Percentiles rank a stretch among this genome's conserved stretches.
Conservation (phyloP, 257 asterid species). For the Nicotiana tomentosiformis region DNA sequence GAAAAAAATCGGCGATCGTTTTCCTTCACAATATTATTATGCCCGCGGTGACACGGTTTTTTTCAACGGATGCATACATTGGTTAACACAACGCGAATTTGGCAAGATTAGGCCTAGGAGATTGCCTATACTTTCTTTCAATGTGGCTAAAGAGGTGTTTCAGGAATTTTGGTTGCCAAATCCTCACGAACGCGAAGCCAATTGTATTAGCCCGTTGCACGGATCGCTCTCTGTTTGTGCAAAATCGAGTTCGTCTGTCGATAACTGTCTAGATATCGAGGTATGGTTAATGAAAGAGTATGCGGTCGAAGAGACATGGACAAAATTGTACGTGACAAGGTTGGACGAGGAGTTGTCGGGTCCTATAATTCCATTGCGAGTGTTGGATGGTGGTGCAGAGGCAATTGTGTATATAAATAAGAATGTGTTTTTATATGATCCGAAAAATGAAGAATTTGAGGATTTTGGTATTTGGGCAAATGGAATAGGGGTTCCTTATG, state of each 20-base stretch:
- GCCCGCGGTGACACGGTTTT: neutral
- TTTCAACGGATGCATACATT: neutral
- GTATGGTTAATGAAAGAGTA: neutral
- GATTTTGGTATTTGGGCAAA: conserved; percentile 3
- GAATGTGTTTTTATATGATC: conserved; percentile 1
- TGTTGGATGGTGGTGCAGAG: neutral
- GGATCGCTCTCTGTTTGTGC: neutral
- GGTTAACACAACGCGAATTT: neutral
- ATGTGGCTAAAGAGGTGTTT: neutral
- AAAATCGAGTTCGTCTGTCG: neutral
- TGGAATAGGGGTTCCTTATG: conserved; percentile 9
- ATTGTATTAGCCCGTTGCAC: neutral
- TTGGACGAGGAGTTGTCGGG: neutral
- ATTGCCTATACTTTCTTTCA: neutral
- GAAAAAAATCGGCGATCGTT: neutral
- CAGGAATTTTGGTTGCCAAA: neutral
- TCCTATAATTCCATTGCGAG: neutral
- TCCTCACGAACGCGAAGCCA: neutral
- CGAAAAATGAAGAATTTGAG: neutral
- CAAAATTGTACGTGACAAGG: neutral
- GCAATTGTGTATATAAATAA: conserved; percentile 2
- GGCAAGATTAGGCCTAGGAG: neutral
- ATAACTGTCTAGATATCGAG: neutral
- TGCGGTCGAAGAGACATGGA: neutral
- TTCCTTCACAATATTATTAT: neutral